Conservation (phyloP, 176 grass and related monocot genomes). For the Bolboschoenus planiculmis region DNA sequence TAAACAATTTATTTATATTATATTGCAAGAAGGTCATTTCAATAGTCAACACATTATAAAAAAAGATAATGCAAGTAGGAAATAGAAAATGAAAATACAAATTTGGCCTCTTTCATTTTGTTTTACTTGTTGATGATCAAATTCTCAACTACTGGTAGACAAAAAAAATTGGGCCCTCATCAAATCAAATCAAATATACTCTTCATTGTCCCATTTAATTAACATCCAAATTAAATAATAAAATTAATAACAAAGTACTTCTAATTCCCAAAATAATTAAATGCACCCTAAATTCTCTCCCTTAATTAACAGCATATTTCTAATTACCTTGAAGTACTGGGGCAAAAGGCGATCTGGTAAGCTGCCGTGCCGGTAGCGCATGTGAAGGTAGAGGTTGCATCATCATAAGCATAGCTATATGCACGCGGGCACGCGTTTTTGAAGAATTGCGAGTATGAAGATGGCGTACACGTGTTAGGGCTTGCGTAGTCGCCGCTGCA, state of each 20-base stretch:
- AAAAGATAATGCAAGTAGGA: background rate
- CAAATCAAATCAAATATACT: conserved; percentile 1
- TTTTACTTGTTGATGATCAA: conserved; percentile 7
- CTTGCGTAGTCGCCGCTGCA: conserved; percentile 49
- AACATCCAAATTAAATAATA: background rate
- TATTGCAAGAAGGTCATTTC: background rate
- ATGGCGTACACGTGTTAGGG: conserved; percentile 47
- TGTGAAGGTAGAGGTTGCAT: conserved; percentile 63
- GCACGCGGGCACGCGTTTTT: conserved; percentile 51
- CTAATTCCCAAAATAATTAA: background rate
- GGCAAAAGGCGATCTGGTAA: conserved; percentile 73
- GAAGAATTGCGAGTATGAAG: conserved; percentile 48
- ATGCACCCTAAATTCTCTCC: background rate
- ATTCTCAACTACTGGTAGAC: background rate
- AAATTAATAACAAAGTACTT: background rate
- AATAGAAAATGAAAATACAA: background rate
- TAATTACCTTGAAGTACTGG: conserved; percentile 43
- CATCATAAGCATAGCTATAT: conserved; percentile 49
- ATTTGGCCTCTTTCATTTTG: background rate
- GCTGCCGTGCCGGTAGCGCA: conserved; percentile 35
- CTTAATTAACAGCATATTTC: background rate
- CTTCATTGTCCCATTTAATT: background rate
- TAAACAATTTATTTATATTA: background rate
- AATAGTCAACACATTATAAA: background rate
- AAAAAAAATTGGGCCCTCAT: background rate